Percentiles rank a stretch among this genome's conserved stretches.
phyloP scores from a whole-genome alignment of 164 flowering plant species.

The Pachysandra terminalis region DNA sequence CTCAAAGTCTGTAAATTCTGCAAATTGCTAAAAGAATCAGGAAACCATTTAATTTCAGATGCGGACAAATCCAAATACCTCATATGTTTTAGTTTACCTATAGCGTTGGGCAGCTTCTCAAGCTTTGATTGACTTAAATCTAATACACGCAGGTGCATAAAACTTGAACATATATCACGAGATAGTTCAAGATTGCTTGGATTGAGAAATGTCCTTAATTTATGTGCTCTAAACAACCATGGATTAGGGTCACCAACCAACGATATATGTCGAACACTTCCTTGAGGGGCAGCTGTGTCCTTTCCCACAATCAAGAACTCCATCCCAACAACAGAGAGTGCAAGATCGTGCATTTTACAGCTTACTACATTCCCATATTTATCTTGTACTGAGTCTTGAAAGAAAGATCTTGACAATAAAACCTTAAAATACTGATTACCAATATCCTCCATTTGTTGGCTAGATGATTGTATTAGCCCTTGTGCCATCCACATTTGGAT shows the following conservation, averaged over 20 bases:
- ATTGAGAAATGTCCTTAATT: neutral
- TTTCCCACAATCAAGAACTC: neutral
- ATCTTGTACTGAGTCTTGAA: constrained; percentile 3
- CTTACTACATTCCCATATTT: neutral
- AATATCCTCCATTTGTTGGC: neutral
- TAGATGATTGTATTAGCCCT: neutral
- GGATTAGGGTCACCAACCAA: neutral
- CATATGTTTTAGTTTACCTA: too few species aligned
- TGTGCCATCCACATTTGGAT: constrained; percentile 15
- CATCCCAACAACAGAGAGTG: neutral
- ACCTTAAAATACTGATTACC: constrained; percentile 6
- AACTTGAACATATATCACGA: neutral
- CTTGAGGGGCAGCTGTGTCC: neutral
- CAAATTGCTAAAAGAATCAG: constrained; percentile 8
- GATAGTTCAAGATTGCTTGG: neutral
- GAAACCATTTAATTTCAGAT: neutral
- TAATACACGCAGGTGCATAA: constrained; percentile 6
- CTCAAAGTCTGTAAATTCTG: constrained; percentile 12
- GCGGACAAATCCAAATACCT: neutral
- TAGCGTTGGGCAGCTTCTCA: too few species aligned
- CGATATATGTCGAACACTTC: neutral
- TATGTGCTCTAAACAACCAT: neutral
- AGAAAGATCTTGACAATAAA: constrained; percentile 10
- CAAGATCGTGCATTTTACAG: constrained; percentile 20
- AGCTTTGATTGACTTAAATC: neutral